These are phyloP conservation scores for Citrus unshiu DNA, from an alignment of 345 rosid genomes.

Conservation along the genomic window DNA sequence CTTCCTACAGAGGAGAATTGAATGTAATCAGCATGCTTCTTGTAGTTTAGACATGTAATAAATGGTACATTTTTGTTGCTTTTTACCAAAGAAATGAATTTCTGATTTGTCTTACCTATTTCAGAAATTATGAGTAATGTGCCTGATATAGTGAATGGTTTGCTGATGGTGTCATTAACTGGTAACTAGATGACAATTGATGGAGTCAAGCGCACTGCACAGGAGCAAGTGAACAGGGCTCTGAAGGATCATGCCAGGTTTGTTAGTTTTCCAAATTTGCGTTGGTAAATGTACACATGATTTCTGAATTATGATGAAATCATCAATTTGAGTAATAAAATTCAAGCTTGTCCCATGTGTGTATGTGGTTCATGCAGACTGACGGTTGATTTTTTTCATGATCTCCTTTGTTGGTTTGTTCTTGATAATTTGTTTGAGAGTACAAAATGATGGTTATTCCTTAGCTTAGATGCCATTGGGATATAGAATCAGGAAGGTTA, in stretches of 20 bases:
- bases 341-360: not conserved
- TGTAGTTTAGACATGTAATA: not conserved
- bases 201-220: conserved; percentile 95
- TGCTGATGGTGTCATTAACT: conserved; percentile 7
- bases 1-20: not conserved
- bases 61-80: not conserved
- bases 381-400: not conserved
- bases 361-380: not conserved
- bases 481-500: not conserved
- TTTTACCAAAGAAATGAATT: not conserved
- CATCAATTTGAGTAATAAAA: not conserved
- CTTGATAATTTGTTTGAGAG: not conserved
- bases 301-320: not conserved
- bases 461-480: not conserved
- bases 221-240: conserved; percentile 84
- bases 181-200: conserved; percentile 82
- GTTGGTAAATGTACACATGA: not conserved
- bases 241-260: conserved; percentile 91
- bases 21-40: not conserved
- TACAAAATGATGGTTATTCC: not conserved
- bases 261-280: conserved; percentile 2
- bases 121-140: not conserved
- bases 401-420: not conserved
- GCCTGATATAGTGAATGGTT: conserved; percentile 13
- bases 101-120: not conserved